A percentile compares a stretch with the other conserved stretches of the same genome.
Conservation (phyloP, 495 filamentous ascomycete genomes). For the Aspergillus funiculosus region DNA sequence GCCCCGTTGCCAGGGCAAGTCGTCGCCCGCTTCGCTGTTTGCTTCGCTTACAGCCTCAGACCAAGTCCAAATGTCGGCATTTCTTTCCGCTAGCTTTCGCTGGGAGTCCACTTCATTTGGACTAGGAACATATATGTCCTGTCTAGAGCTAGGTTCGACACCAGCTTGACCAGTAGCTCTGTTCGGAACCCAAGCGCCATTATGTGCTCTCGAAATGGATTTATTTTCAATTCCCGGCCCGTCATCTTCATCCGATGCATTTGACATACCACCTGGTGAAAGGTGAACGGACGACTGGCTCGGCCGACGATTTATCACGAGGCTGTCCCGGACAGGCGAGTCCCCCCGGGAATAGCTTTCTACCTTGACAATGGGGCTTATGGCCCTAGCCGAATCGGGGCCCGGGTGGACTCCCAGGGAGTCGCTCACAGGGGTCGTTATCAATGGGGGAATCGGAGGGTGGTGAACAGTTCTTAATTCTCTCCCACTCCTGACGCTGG, state of each 20-base stretch:
- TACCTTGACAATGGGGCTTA: conserved; percentile 45
- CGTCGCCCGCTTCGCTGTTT: conserved; percentile 37
- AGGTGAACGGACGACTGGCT: conserved; percentile 39
- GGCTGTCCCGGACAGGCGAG: conserved; percentile 35
- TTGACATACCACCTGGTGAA: conserved; percentile 29
- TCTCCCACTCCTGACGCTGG: conserved; percentile 3
- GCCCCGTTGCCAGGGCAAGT: conserved; percentile 19
- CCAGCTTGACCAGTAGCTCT: conserved; percentile 31
- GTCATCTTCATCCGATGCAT: conserved; percentile 29
- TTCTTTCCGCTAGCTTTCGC: conserved; percentile 38
- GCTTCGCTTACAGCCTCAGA: conserved; percentile 37
- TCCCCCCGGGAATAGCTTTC: conserved; percentile 44
- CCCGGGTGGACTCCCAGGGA: conserved; percentile 12
- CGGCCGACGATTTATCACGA: conserved; percentile 21
- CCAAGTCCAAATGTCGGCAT: conserved; percentile 43
- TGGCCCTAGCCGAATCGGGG: conserved; percentile 25
- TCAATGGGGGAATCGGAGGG: conserved; percentile 16
- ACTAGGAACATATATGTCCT: conserved; percentile 36
- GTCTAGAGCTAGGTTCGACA: conserved; percentile 37
- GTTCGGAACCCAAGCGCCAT: conserved; percentile 33
- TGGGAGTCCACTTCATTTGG: conserved; percentile 40
- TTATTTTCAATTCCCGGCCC: conserved; percentile 16
- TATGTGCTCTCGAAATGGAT: conserved; percentile 22
- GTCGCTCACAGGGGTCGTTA: conserved; percentile 22
- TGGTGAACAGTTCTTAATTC: conserved; percentile 1